phyloP scores from a whole-genome alignment of 768 basidiomycete species.

The Pulveroboletus ravenelii region DNA sequence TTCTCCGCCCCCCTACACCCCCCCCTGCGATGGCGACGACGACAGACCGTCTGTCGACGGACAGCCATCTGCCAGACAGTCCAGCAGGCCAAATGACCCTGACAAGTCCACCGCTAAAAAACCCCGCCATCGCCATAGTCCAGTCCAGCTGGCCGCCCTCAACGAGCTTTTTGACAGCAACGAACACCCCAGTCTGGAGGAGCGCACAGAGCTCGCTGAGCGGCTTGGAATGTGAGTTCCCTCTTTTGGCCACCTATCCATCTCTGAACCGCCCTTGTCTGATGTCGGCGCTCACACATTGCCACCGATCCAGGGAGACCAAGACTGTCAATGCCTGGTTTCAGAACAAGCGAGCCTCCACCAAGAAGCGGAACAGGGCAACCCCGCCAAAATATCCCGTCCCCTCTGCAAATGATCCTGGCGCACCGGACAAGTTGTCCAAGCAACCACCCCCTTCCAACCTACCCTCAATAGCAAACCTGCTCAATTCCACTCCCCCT shows the following conservation, averaged over 20 bases:
- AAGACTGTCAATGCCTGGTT: slow-evolving; percentile 87
- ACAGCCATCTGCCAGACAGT: slow-evolving; percentile 21
- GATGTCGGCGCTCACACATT: slow-evolving; percentile 7
- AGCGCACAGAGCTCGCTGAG: slow-evolving; percentile 63
- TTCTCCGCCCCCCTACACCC: slow-evolving; percentile 8
- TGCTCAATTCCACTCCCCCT: slow-evolving; percentile 35
- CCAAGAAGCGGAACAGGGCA: slow-evolving; percentile 63
- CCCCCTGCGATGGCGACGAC: slow-evolving; percentile 19
- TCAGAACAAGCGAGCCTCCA: slow-evolving; percentile 81
- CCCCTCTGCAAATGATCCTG: slow-evolving; percentile 26
- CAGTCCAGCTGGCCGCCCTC: slow-evolving; percentile 66
- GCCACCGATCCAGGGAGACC: slow-evolving; percentile 55
- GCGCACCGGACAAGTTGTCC: slow-evolving; percentile 15
- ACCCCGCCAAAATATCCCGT: slow-evolving; percentile 28
- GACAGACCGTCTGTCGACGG: slow-evolving; percentile 22
- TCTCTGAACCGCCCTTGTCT: slow-evolving; percentile 3
- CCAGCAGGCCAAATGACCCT: slow-evolving; percentile 22
- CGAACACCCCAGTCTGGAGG: slow-evolving; percentile 69
- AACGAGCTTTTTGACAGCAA: slow-evolving; percentile 75
- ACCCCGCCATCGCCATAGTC: slow-evolving; percentile 72
- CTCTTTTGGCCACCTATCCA: slow-evolving; percentile 26
- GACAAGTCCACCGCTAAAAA: slow-evolving; percentile 48
- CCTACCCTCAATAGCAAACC: slow-evolving; percentile 36
- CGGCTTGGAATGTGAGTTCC: slow-evolving; percentile 68
- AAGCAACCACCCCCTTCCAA: slow-evolving; percentile 29